phyloP scores from a whole-genome alignment of 2,329 filamentous ascomycete genomes.

The Drechmeria coniospora region DNA sequence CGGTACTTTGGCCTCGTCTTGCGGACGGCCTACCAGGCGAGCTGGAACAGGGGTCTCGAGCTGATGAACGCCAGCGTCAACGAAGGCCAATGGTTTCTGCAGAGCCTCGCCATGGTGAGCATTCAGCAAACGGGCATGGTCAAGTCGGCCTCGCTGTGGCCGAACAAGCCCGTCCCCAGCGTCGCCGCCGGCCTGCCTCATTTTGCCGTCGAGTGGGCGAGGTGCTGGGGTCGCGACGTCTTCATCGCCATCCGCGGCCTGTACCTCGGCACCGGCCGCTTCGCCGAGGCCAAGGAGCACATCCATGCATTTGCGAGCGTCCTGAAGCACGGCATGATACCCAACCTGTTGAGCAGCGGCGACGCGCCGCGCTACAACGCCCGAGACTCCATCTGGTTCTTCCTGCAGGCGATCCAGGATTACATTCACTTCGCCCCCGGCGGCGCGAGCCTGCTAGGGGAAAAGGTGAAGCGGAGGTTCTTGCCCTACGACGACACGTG shows the following conservation, averaged over 20 bases:
- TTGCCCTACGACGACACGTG: constrained; percentile 91
- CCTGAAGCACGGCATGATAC: constrained; percentile 96
- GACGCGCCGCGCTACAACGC: constrained; percentile 86
- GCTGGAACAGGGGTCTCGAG: constrained; percentile 60
- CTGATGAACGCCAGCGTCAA: constrained; percentile 66
- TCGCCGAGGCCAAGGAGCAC: constrained; percentile 79
- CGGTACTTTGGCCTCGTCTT: constrained; percentile 86
- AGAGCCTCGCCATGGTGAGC: constrained; percentile 80
- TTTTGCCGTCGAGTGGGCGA: constrained; percentile 84
- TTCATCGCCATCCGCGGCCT: constrained; percentile 91
- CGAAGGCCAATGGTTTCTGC: constrained; percentile 75
- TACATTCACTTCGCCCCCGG: constrained; percentile 71
- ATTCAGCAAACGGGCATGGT: constrained; percentile 81
- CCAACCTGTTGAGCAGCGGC: constrained; percentile 78
- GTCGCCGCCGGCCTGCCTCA: constrained; percentile 88
- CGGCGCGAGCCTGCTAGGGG: constrained; percentile 57
- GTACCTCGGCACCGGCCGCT: constrained; percentile 81
- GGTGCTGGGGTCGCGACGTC: constrained; percentile 94
- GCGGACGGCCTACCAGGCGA: constrained; percentile 74
- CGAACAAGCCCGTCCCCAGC: constrained; percentile 67
- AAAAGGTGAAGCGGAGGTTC: constrained; percentile 71
- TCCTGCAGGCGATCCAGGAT: constrained; percentile 89
- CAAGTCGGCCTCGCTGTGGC: constrained; percentile 82
- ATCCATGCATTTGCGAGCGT: constrained; percentile 92
- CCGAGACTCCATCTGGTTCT: constrained; percentile 95